Base-by-base conservation (phyloP, 352 stramenopile species). In the Phytophthora cryptogea region DNA sequence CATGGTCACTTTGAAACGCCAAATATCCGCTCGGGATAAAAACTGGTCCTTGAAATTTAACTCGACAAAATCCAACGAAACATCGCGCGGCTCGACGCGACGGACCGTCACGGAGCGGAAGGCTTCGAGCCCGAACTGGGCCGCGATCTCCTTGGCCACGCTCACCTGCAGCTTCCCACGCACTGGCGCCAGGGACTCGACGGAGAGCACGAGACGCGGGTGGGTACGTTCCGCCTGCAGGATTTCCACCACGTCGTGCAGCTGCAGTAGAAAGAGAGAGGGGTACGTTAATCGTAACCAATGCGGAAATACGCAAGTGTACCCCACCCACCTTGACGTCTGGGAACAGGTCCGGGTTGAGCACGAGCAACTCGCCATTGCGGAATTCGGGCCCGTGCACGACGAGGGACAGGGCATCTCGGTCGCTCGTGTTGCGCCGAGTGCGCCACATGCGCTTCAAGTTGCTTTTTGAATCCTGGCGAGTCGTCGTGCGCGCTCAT, bases 1-100 rank as follows among this genome's bases (percentile, higher is more conserved):
- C 72, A 92, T 83, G 8, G 85, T 81, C 13, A 90, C 80, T 54
- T 94, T 94, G 55, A 94, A 90, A 20, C 89, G 83, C 86, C 89
- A 97, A 8, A 98, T 83, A 58, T 97, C 89, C 6, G 83, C 88
- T 5, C 91, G 74, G 13, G 90, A 96, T 4, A 97, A 75, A 54
- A 96, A 98, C 68, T 97, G 87, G 73, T 95, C 86, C 54, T 94
- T 94, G 59, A 97, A 95, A 36, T 79, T 89, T 37, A 97, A 46
- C 70, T 97, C 89, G 46, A 97, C 76, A 54, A 90, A 96, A 55
- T 96, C 88, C 40, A 89, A 73, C 1, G 66, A 74, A 13, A 90
- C 77, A 14, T 89, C 74, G 0, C 64, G 62, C 14, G 68, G 72
- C 5, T 92, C 73, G 9, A 94, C 73, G 17, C 77, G 76, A n/a